These are phyloP conservation scores for Coprinopsis cinerea DNA, from an alignment of 768 basidiomycete species.

Conservation along the genomic window DNA sequence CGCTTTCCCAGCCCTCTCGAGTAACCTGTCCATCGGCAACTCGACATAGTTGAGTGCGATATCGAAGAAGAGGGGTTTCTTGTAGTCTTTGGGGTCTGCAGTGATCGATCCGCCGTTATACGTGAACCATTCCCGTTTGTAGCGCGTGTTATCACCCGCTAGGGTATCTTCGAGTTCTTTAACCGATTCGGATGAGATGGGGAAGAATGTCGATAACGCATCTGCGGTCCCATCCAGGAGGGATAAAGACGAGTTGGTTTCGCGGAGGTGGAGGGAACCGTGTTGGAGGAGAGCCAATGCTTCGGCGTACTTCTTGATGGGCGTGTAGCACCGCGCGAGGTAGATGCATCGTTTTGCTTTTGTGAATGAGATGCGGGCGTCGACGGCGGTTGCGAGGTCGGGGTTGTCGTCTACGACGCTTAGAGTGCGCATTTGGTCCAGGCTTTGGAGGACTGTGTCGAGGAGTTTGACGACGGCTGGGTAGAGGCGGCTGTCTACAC, in stretches of 20 bases:
- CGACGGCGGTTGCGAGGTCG: constrained; percentile 72
- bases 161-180: constrained; percentile 50
- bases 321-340: constrained; percentile 70
- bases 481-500: constrained; percentile 68
- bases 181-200: constrained; percentile 38
- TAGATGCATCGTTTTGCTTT: constrained; percentile 70
- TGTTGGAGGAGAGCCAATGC: constrained; percentile 67
- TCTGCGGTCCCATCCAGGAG: constrained; percentile 34
- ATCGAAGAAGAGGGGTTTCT: constrained; percentile 91
- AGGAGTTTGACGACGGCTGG: constrained; percentile 86
- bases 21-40: constrained; percentile 73
- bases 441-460: constrained; percentile 79
- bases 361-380: constrained; percentile 67
- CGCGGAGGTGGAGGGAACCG: constrained; percentile 67
- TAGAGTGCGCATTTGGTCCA: constrained; percentile 78
- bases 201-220: constrained; percentile 49
- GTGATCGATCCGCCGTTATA: constrained; percentile 61
- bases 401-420: constrained; percentile 86
- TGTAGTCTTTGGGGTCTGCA: constrained; percentile 42
- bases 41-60: constrained; percentile 91
- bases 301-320: constrained; percentile 66
- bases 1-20: constrained; percentile 64
- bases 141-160: constrained; percentile 36
- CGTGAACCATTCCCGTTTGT: constrained; percentile 76
- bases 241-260: constrained; percentile 51